Evolutionary conservation across 352 stramenopile genomes (phyloP).

Genomic region (Phytophthora cactorum): DNA sequence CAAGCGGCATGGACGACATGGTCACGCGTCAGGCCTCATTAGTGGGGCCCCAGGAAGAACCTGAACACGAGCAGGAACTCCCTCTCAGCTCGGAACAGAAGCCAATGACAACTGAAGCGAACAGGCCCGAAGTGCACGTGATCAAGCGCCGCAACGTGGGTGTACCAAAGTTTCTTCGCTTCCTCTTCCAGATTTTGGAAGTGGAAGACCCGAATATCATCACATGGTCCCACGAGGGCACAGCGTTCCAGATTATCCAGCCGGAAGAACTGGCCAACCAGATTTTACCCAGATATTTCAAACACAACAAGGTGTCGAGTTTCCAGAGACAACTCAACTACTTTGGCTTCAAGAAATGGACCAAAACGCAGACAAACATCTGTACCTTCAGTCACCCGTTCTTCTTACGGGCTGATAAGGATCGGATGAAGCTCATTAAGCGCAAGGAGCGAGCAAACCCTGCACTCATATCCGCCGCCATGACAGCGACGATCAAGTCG

Average conservation of each 20-base stretch:
- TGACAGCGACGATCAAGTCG: slow-evolving; percentile 18
- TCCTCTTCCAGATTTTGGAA: slow-evolving; percentile 77
- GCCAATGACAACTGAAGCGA: background rate
- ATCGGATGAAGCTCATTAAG: slow-evolving; percentile 80
- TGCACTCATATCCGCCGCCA: slow-evolving; percentile 20
- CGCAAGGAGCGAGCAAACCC: slow-evolving; percentile 58
- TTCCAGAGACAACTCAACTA: slow-evolving; percentile 85
- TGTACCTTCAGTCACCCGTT: slow-evolving; percentile 80
- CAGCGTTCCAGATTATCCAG: slow-evolving; percentile 75
- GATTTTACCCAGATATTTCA: slow-evolving; percentile 80
- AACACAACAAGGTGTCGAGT: slow-evolving; percentile 83
- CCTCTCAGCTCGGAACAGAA: background rate
- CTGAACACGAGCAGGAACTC: slow-evolving; percentile 31
- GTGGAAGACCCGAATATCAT: slow-evolving; percentile 64
- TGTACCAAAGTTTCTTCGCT: slow-evolving; percentile 73
- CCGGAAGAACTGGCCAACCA: slow-evolving; percentile 57
- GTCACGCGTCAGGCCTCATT: slow-evolving; percentile 30
- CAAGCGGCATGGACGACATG: slow-evolving; percentile 10
- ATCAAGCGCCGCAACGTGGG: slow-evolving; percentile 68
- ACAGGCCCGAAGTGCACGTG: slow-evolving; percentile 29
- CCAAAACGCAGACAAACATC: slow-evolving; percentile 78
- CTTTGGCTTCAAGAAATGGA: slow-evolving; percentile 87
- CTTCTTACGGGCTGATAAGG: slow-evolving; percentile 64
- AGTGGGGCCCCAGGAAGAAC: slow-evolving; percentile 24
- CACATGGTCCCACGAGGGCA: slow-evolving; percentile 69